These are phyloP conservation scores for Ammopiptanthus mongolicus DNA, from an alignment of 306 rosid genomes.

Conservation along the genomic window DNA sequence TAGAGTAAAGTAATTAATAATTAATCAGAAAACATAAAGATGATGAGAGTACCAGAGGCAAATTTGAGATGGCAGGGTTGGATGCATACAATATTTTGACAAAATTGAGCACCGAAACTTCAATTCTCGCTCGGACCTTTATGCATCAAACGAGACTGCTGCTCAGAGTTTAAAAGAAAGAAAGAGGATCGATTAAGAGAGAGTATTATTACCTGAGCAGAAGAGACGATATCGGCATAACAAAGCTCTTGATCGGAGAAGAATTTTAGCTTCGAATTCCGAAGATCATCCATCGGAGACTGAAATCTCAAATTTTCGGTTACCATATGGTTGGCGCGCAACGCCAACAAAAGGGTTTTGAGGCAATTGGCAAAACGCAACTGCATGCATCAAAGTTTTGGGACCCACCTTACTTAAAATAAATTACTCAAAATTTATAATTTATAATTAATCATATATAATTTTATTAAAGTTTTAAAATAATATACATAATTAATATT, in stretches of 20 bases:
- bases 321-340: conserved; percentile 24
- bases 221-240: conserved; percentile 65
- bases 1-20: no score
- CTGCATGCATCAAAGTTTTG: no score
- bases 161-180: background rate
- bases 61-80: conserved; percentile 70
- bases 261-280: conserved; percentile 47
- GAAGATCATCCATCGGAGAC: conserved; percentile 30
- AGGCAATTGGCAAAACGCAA: background rate
- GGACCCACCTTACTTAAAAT: no score
- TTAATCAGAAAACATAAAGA: background rate
- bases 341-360: background rate
- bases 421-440: no score
- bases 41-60: conserved; percentile 50
- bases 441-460: no score
- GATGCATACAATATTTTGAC: conserved; percentile 65
- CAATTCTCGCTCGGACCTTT: conserved; percentile 78
- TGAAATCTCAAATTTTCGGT: background rate
- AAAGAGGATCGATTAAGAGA: background rate
- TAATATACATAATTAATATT: no score
- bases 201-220: conserved; percentile 39
- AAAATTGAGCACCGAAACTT: conserved; percentile 80
- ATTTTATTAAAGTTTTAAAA: no score
- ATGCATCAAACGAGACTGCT: background rate
- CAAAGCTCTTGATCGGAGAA: conserved; percentile 79